Evolutionary conservation across 1,139 yeast genomes (phyloP).

Genomic region (Yamadazyma spencermartinsiae): DNA sequence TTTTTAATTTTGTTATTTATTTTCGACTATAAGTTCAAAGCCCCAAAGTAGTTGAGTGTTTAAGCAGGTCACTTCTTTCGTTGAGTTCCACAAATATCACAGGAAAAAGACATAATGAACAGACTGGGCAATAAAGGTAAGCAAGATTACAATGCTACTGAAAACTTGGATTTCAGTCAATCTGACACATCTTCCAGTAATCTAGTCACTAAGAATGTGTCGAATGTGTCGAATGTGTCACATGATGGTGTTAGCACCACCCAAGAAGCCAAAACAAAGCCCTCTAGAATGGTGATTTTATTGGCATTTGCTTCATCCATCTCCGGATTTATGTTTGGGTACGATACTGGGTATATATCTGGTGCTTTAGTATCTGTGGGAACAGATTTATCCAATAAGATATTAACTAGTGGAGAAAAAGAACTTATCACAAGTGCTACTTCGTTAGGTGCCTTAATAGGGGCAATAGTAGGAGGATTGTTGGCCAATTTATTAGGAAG

Average conservation of each 20-base stretch:
- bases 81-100: neutral
- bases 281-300: constrained; percentile 63
- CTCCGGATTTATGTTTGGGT: constrained; percentile 95
- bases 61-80: neutral
- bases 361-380: constrained; percentile 87
- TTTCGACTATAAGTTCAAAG: neutral
- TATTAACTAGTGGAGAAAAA: constrained; percentile 71
- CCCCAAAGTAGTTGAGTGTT: too few relatives aligned
- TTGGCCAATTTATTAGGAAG: constrained; percentile 82
- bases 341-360: constrained; percentile 94
- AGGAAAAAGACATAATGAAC: neutral
- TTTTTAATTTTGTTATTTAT: neutral
- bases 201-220: constrained; percentile 1
- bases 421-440: constrained; percentile 95
- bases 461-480: constrained; percentile 75
- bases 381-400: constrained; percentile 57
- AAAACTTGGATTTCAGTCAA: neutral
- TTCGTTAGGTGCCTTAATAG: constrained; percentile 84
- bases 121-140: neutral
- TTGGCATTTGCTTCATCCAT: constrained; percentile 81
- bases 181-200: constrained; percentile 11
- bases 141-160: constrained; percentile 1
- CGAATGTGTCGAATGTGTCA: constrained; percentile 6
- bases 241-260: constrained; percentile 1
- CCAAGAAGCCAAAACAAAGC: constrained; percentile 25